Percentiles rank a stretch among this genome's conserved stretches.
phyloP scores from a whole-genome alignment of 2,329 filamentous ascomycete species.

The Achaetomium macrosporum region DNA sequence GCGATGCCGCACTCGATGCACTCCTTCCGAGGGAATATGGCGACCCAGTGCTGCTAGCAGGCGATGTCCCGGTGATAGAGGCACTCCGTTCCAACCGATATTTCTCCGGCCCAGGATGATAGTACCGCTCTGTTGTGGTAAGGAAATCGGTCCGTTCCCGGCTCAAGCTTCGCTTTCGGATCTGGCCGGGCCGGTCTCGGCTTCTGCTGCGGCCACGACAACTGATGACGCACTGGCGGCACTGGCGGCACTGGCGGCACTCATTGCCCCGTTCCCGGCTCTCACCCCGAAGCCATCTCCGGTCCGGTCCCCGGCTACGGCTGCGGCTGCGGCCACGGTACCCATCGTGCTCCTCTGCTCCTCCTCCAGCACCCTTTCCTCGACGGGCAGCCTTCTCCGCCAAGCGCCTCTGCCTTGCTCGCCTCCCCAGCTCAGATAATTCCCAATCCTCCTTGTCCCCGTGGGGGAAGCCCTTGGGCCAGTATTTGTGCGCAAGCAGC shows the following conservation, averaged over 20 bases:
- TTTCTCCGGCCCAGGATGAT: background rate
- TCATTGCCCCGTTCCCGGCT: background rate
- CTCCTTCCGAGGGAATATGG: conserved; percentile 2
- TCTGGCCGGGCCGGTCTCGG: background rate
- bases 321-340: background rate
- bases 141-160: background rate
- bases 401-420: conserved; percentile 7
- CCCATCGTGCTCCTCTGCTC: background rate
- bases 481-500: conserved; percentile 33
- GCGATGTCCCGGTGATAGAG: background rate
- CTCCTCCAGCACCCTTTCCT: background rate
- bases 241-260: background rate
- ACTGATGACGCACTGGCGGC: background rate
- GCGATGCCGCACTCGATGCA: background rate
- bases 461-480: conserved; percentile 35
- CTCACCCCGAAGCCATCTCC: too few relatives aligned
- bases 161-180: background rate
- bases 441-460: conserved; percentile 36
- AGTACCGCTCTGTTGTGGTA: background rate
- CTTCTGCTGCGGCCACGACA: background rate
- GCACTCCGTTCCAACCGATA: background rate
- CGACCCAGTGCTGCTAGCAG: background rate
- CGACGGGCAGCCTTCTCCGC: conserved; percentile 17
- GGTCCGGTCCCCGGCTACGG: background rate
- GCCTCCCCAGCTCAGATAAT: conserved; percentile 9